Percentiles rank a stretch among this genome's conserved stretches.
These are phyloP conservation scores for Sesbania bispinosa DNA, from an alignment of 306 rosid genomes.

Conservation along the genomic window DNA sequence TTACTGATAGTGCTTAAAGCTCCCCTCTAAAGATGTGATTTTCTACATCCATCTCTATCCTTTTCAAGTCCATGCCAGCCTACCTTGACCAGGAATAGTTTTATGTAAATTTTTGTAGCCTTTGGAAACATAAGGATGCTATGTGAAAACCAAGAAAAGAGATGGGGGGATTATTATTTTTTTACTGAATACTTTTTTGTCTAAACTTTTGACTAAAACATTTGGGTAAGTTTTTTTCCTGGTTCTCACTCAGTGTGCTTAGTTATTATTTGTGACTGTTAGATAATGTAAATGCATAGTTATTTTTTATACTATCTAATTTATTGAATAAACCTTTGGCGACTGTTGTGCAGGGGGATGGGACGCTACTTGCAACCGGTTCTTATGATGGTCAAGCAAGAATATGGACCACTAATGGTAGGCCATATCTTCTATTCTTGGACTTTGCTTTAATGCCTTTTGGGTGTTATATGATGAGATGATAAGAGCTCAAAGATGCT, in stretches of 20 bases:
- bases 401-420: conserved; percentile 86
- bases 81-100: conserved; percentile 19
- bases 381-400: conserved; percentile 98
- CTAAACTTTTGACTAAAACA: not conserved
- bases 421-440: conserved; percentile 14
- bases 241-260: not conserved
- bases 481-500: not conserved
- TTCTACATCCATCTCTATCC: not conserved
- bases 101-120: conserved; percentile 18
- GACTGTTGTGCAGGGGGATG: conserved; percentile 60
- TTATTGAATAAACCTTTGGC: not conserved
- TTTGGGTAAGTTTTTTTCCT: not conserved
- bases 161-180: not conserved
- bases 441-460: not conserved
- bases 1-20: not conserved
- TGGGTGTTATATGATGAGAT: not conserved
- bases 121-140: not conserved
- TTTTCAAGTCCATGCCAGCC: not conserved
- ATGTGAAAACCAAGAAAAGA: not conserved
- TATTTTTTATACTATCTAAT: not conserved
- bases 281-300: not conserved
- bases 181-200: not conserved
- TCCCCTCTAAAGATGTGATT: not conserved
- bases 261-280: not conserved
- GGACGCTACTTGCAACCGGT: conserved; percentile 93